Evolutionary conservation across 441 rosid genomes (phyloP).

Genomic region (Capsella rubella): DNA sequence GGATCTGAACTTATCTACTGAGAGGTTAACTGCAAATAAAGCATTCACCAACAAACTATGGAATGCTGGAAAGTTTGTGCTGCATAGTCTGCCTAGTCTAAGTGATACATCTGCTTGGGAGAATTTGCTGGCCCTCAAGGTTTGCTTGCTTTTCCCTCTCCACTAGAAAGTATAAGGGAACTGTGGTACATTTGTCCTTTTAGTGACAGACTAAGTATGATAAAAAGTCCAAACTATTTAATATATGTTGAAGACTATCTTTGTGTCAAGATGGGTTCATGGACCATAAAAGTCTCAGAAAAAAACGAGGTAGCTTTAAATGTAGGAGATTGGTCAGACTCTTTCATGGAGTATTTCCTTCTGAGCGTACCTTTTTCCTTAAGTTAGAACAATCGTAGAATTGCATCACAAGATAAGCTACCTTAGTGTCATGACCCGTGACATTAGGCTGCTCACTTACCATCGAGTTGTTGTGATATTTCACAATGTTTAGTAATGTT

Average conservation of each 20-base stretch:
- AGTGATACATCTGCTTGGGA: constrained; percentile 81
- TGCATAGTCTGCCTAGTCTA: constrained; percentile 82
- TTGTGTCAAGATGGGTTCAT: constrained; percentile 15
- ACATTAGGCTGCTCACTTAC: constrained; percentile 1
- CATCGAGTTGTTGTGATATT: constrained; percentile 10
- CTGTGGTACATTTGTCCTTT: constrained; percentile 6
- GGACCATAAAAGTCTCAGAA: constrained; percentile 13
- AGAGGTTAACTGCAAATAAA: constrained; percentile 93
- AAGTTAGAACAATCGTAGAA: constrained; percentile 9
- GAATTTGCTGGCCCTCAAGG: constrained; percentile 64
- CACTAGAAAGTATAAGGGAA: constrained; percentile 17
- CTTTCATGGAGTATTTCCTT: constrained; percentile 18
- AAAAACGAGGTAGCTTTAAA: constrained; percentile 8
- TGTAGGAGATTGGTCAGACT: constrained; percentile 20
- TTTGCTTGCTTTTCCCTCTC: constrained; percentile 43
- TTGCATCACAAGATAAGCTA: constrained; percentile 11
- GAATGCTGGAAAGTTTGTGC: constrained; percentile 97
- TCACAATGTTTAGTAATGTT: neutral
- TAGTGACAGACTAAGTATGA: constrained; percentile 8
- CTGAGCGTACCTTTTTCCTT: constrained; percentile 11
- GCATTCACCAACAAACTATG: constrained; percentile 96
- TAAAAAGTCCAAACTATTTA: neutral
- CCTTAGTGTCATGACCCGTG: neutral
- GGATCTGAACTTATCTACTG: constrained; percentile 95
- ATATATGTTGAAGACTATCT: neutral